phyloP scores from a whole-genome alignment of 1,284 basidiomycete species.

The Marasmius sp. region DNA sequence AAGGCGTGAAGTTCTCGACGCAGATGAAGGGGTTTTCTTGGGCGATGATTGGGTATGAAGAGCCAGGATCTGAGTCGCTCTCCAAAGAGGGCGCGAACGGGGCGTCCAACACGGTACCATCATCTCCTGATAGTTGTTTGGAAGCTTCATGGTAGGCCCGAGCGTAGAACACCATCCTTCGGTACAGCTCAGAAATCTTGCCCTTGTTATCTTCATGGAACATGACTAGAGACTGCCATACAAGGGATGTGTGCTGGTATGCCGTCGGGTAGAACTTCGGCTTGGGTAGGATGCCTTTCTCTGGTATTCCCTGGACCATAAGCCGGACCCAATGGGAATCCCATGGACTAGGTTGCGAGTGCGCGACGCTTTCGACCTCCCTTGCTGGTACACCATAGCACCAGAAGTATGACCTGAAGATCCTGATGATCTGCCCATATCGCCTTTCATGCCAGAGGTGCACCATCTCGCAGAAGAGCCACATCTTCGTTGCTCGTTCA shows the following conservation, averaged over 20 bases:
- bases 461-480: neutral
- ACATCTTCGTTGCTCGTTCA: neutral
- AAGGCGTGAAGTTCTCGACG: slow-evolving; percentile 36
- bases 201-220: slow-evolving; percentile 1
- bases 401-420: neutral
- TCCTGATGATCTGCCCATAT: neutral
- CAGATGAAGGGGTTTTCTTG: slow-evolving; percentile 13
- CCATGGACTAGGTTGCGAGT: neutral
- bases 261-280: slow-evolving; percentile 14
- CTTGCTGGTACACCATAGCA: neutral
- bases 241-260: slow-evolving; percentile 11
- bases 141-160: neutral
- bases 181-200: slow-evolving; percentile 12
- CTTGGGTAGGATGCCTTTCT: neutral
- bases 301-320: neutral
- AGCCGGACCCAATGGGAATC: neutral
- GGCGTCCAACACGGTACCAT: neutral
- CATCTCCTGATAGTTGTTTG: neutral
- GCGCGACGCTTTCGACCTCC: neutral
- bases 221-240: slow-evolving; percentile 20
- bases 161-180: slow-evolving; percentile 16
- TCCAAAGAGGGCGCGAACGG: neutral
- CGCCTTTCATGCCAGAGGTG: neutral
- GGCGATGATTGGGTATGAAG: slow-evolving; percentile 8
- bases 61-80: neutral